These are phyloP conservation scores for Populus nigra DNA, from an alignment of 345 rosid species.

Conservation along the genomic window DNA sequence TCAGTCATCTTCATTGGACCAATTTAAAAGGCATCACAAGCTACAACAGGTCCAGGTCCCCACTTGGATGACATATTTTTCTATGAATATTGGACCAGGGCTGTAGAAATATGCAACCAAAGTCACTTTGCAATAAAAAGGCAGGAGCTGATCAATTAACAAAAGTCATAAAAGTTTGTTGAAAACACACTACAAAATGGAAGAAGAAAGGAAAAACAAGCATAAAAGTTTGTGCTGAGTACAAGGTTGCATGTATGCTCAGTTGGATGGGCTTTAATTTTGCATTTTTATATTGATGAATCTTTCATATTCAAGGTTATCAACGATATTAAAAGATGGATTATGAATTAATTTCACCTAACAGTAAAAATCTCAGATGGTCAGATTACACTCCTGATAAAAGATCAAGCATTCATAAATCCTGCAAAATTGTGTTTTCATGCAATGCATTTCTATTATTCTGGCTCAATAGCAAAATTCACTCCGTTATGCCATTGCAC, in stretches of 20 bases:
- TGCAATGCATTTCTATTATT: not conserved
- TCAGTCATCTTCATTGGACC: conserved; percentile 12
- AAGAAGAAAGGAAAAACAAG: not conserved
- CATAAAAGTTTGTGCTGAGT: not conserved
- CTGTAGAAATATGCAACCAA: not conserved
- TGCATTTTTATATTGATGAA: not conserved
- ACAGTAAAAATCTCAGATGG: not conserved
- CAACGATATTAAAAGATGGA: not conserved
- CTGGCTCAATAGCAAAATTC: not conserved
- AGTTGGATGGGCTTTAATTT: not conserved
- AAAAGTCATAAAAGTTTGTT: not conserved
- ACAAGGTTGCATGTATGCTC: not conserved
- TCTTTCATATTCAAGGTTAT: not conserved
- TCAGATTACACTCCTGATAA: not conserved
- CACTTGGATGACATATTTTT: not conserved
- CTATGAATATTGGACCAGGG: not conserved
- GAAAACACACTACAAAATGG: not conserved
- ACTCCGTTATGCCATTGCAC: not conserved
- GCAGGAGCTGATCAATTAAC: not conserved
- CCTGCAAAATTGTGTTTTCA: not conserved
- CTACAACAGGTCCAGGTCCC: not conserved
- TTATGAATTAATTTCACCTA: not conserved
- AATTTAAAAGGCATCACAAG: not conserved
- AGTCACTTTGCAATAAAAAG: not conserved
- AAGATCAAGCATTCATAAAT: not conserved